Base-by-base conservation (phyloP, 2,329 filamentous ascomycete species). In the Diaporthe eres region DNA sequence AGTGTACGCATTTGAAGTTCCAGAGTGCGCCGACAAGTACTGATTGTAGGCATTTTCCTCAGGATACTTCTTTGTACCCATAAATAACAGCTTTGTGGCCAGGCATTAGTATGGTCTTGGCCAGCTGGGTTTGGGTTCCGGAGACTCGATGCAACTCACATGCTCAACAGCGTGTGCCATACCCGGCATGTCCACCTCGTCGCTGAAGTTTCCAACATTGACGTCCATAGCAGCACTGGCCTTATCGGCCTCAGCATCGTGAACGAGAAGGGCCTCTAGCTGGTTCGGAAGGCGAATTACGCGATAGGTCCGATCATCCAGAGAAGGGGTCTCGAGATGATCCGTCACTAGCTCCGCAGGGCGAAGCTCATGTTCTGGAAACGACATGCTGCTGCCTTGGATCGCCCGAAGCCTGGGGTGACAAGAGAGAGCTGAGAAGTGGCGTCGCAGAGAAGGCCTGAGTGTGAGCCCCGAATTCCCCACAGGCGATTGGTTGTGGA, bases 51-150 rank as follows among this genome's bases (percentile, higher is more conserved):
- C 96, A 84, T 99, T 98, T 85, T 98, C 96, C 82, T 93, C 91
- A 0, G 97, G 97, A 82, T 97, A 99, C 91, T 98, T 99, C 85
- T 98, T 94, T 10, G 97, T 99, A 68, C 97, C 97, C 97, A 99
- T 98, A 87, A 99, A 99, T 34, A 99, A 87, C 78, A 98, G 87
- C 89, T 92, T 77, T 37, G 57, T 22, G 28, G 31, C 22, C 6
- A 34, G 28, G 28, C 49, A 57, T 72, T 37, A 80, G 72, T 28
- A 65, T 49, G 42, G 47, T 19, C n/a, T 60, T 25, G 13, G 39
- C 37, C 13, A 61, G 47, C 15, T 34, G 9, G 65, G 9, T 19
- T 28, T 31, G 22, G 31, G 31, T 63, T 13, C 28, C 2, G n/a
- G 58, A 49, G 31, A 68, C 34, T 44, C 44, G 25, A 55, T 47